phyloP scores from a whole-genome alignment of 352 stramenopile species.

The Pythium dissimile region DNA sequence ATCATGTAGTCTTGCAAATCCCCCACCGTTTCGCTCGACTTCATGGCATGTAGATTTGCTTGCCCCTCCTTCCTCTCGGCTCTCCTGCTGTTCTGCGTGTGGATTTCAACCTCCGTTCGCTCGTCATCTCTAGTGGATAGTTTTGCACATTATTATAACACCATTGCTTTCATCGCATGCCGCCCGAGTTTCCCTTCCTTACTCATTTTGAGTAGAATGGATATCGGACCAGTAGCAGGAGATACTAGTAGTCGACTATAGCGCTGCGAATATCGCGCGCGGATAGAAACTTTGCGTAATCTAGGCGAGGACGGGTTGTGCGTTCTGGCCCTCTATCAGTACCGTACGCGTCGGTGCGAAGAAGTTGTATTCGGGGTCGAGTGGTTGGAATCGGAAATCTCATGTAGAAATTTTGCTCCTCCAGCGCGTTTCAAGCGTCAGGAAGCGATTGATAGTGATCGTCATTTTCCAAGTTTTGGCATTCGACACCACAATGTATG shows the following conservation, averaged over 20 bases:
- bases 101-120: too few species aligned
- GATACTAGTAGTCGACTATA: too few species aligned
- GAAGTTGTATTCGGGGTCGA: not conserved
- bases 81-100: not conserved
- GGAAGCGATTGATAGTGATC: conserved; percentile 29
- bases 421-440: conserved; percentile 30
- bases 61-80: not conserved
- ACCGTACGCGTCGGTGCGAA: too few species aligned
- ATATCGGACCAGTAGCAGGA: too few species aligned
- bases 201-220: conserved; percentile 9
- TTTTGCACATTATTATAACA: conserved; percentile 37
- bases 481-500: not conserved
- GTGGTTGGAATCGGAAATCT: conserved; percentile 42
- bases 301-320: too few species aligned
- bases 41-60: conserved; percentile 16
- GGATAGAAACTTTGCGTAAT: too few species aligned
- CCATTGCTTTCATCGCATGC: conserved; percentile 13
- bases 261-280: too few species aligned
- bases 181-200: conserved; percentile 2
- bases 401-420: conserved; percentile 52
- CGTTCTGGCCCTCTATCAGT: too few species aligned
- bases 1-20: conserved; percentile 28
- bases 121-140: conserved; percentile 20
- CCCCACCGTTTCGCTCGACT: not conserved
- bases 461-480: conserved; percentile 31